Evolutionary conservation across 2,329 filamentous ascomycete genomes (phyloP), one percentile per base, ranked within the genome.

Genomic region (Ceratocystis variospora): DNA sequence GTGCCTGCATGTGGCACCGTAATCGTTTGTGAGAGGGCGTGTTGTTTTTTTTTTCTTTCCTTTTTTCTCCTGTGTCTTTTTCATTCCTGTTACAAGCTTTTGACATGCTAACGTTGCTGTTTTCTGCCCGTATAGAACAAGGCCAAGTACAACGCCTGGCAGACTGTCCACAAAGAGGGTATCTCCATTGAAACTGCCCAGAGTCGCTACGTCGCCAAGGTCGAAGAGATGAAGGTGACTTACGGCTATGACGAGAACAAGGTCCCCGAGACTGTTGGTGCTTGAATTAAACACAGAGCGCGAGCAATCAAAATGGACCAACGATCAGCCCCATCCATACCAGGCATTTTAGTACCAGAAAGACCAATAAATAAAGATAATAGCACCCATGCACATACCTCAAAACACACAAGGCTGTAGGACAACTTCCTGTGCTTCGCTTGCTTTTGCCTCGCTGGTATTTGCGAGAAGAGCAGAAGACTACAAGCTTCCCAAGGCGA

Each of bases 91-190:
- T 22, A 22, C 45, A 31, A 66, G 22, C 3, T 28, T 22, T 10
- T 45, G 10, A 3, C 22, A n/a, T 63, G 28, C 62, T 66, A 61
- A 70, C 41, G 19, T 46, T 45, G 45, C 33, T 25, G 37, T 50
- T 25, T 8, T 31, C 22, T 55, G 2, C 5, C 22, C 46, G 64
- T 63, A 70, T 71, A 90, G 88, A 85, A 80, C 77, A 95, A 94
- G 79, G 84, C 84, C 72, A 96, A 95, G 82, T 83, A 86, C 78
- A 82, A 80, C 72, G 84, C 87, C 65, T 96, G 90, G 90, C 78
- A 90, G 77, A 81, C 85, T 73, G 72, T 85, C 69, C 82, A 84
- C 72, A 83, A 91, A 69, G 81, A 85, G 68, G 83, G 81, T 63
- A 74, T 85, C 70, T 83, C 81, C 68, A 73, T 82, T 69, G 81